Evolutionary conservation across 768 basidiomycete genomes (phyloP).

Genomic region (Mycena vulgaris): DNA sequence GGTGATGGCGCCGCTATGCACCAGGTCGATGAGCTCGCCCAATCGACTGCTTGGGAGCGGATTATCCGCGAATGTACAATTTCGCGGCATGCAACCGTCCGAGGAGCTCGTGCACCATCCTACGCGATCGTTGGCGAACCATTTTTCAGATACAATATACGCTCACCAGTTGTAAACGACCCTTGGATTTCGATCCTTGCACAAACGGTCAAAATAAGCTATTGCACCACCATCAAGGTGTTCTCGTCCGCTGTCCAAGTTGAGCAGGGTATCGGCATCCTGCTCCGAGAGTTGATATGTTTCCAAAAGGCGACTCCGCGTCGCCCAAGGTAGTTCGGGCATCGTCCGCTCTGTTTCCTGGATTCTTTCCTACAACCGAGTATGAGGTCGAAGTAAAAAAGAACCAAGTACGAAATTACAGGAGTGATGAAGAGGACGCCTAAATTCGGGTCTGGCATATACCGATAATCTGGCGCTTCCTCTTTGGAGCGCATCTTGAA

Average conservation of each 20-base stretch:
- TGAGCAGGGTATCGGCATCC: constrained; percentile 84
- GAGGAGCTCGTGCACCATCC: constrained; percentile 91
- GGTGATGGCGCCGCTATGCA: constrained; percentile 77
- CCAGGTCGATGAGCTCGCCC: constrained; percentile 84
- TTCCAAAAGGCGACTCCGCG: constrained; percentile 68
- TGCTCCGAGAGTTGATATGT: constrained; percentile 66
- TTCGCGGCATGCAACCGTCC: constrained; percentile 79
- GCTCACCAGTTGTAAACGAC: constrained; percentile 86
- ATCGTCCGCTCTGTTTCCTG: constrained; percentile 64
- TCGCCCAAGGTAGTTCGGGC: constrained; percentile 84
- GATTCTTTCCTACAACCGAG: constrained; percentile 71
- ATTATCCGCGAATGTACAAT: constrained; percentile 69
- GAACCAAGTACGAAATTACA: constrained; percentile 48
- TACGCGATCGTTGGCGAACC: constrained; percentile 47
- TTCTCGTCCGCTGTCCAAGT: constrained; percentile 76
- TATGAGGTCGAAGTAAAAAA: background rate
- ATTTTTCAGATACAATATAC: constrained; percentile 25
- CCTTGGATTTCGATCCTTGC: constrained; percentile 75
- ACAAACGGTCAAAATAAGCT: constrained; percentile 84
- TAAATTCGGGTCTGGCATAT: constrained; percentile 98
- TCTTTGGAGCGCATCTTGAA: constrained; percentile 91
- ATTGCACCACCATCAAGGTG: constrained; percentile 65
- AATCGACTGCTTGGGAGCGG: constrained; percentile 75
- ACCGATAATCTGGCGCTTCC: constrained; percentile 95
- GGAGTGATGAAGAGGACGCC: constrained; percentile 77